Base-by-base conservation (phyloP, 2,329 filamentous ascomycete species). In the Penicillium verrucosum region DNA sequence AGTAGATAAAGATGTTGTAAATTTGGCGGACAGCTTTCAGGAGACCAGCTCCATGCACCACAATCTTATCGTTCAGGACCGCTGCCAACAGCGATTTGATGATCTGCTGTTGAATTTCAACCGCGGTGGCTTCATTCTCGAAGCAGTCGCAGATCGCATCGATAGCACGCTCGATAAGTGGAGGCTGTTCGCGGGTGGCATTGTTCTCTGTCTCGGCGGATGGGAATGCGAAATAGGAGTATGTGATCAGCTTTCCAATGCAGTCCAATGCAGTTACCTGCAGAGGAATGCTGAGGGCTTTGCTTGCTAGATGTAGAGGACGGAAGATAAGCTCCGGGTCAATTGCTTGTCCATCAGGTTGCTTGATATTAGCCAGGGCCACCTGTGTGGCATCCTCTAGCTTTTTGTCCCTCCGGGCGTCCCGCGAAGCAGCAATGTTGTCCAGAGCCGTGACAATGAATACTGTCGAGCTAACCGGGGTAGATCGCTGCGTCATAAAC, bases 81-180 rank as follows among this genome's bases (percentile, higher is more conserved):
- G 95, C 95, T 14, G 94, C 92, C 58, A 99, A 80, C 58, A 99
- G 81, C 2, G 94, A 97, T 78, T 99, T 97, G 73, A 99, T 91
- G 66, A 99, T 99, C 77, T 99, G 94, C 67, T 97, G 85, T 75
- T 99, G 94, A 46, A 97, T 89, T 73, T 97, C 93, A 51, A 89
- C 84, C 4, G 91, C 87, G 0, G 95, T 99, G 1, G 90, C 90
- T 77, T 99, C 94, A 70, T 94, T 93, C 72, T 97, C 92, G 72
- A 99, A 99, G 74, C 94, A 99, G 72, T 97, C 93, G 81, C 94
- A 99, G 80, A 99, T 99, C 36, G 94, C 96, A 76, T 99, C 95
- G 69, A 99, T 99, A 57, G 95, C 94, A 63, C 93, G 85, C 77
- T 99, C 95, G 70, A 99, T 99, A 64, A 99, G 81, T 16, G 93